Base-by-base conservation (phyloP, 2,329 filamentous ascomycete species). In the Bipolaris sorokiniana region DNA sequence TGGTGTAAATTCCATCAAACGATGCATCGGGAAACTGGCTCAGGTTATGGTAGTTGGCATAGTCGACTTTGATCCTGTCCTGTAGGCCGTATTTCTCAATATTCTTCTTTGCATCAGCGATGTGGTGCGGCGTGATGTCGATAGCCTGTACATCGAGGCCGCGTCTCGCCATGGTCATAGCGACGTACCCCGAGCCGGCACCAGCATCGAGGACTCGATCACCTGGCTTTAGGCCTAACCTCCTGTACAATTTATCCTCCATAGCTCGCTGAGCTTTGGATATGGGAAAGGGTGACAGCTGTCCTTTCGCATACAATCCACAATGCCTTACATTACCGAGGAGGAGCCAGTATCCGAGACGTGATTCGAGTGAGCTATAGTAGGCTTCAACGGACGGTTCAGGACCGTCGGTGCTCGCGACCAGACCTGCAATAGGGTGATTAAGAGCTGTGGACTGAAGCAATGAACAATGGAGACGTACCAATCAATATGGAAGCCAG, bases 1-100 rank as follows among this genome's bases (percentile, higher is more conserved):
- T 82, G 0, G 83, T 85, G 66, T 85, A 86, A 26, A 82, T 71
- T 3, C 82, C 83, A 51, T 86, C 82, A 40, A 82, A 78, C 0
- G 75, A 79, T 3, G 62, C 68, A 23, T 72, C 61, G 0, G 62
- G 51, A 20, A 84, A 70, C 5, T 61, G 57, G 2, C 80, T 76
- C 1, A 86, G 74, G 58, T 84, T 72, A 59, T 85, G 83, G 62
- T 85, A 86, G 61, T 85, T 81, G 68, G 77, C 80, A 56, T 75
- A 75, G 3, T 64, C 66, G 13, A 81, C 78, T 0, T 67, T 66
- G 15, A 85, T 66, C 33, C 66, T 64, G 7, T 74, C 73, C 7
- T 75, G 58, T 3, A 81, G 64, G 1, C 71, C 70, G 1, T 68
- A 66, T 7, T 60, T 64, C 40, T n/a, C 10, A 44, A 44, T 13